Evolutionary conservation across 768 basidiomycete species (phyloP), one percentile per base, ranked within the genome.

Genomic region (Russula abietina): DNA sequence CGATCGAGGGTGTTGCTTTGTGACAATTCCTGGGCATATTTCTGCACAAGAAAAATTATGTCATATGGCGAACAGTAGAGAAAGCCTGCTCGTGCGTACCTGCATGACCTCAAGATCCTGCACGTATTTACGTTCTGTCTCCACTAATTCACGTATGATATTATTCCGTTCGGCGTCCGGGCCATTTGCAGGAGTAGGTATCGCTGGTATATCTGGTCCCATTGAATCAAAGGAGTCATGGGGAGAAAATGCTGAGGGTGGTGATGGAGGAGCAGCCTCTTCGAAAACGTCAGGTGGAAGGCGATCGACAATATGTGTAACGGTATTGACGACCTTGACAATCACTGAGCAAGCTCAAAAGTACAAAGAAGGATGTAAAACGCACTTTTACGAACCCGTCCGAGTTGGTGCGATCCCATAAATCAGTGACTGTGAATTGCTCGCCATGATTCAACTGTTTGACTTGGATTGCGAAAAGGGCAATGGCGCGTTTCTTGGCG

Each of bases 31-130:
- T 82, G 87, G 19, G 95, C 84, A 71, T 98, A 98, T 84, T 90
- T 88, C 94, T 97, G 71, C 49, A 70, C 67, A 61, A 72, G 62
- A 66, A 69, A 69, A 62, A 56, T 12, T 51, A 33, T 9, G 19
- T 57, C 26, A 30, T 38, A 48, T 1, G 32, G 16, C n/a, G 48
- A 38, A 33, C 10, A 17, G 30, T 11, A 19, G 36, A 43, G 59
- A 53, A 24, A 17, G 22, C 14, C 10, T 24, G 49, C 26, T 4
- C 58, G 62, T 33, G 72, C 86, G 70, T 68, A 93, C 94, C 83
- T 96, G 94, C 81, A 98, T 90, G 70, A 93, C 86, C 73, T 97
- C 94, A 66, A 99, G 79, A 76, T 98, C 97, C 74, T 92, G 89
- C 6, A 98, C 96, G 73, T 93, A 98, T 76, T 93, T 93, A 68